Evolutionary conservation across 306 rosid species (phyloP).

Genomic region (Clitoria ternatea): DNA sequence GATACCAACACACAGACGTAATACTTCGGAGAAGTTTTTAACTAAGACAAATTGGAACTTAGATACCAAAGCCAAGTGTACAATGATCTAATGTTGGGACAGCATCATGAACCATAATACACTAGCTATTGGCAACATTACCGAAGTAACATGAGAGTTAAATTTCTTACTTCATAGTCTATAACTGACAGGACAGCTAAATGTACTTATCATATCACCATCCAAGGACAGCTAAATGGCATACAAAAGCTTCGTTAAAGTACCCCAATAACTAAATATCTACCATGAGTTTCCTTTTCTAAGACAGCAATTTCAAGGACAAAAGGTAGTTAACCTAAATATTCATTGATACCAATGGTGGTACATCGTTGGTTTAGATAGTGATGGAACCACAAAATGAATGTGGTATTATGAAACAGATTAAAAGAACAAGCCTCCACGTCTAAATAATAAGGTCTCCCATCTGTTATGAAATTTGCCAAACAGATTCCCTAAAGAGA

Average conservation of each 20-base stretch:
- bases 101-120: not conserved
- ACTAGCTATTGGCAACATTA: not conserved
- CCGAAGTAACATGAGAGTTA: not conserved
- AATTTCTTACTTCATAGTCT: not conserved
- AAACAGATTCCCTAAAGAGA: constrained; percentile 19
- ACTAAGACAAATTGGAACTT: not conserved
- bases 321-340: not conserved
- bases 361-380: constrained; percentile 2
- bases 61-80: not conserved
- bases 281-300: constrained; percentile 2
- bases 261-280: not conserved
- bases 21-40: not conserved
- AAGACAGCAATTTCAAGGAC: not conserved
- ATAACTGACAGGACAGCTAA: not conserved
- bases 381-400: not conserved
- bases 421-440: not conserved
- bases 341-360: not conserved
- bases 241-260: not conserved
- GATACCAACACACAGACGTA: not conserved
- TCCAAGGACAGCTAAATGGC: not conserved
- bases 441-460: not conserved
- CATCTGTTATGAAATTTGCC: constrained; percentile 3
- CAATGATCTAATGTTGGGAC: not conserved
- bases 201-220: not conserved
- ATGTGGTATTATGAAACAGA: not conserved